Base-by-base conservation (phyloP, 805 yeast genomes). In the Candida broadrunensis region DNA sequence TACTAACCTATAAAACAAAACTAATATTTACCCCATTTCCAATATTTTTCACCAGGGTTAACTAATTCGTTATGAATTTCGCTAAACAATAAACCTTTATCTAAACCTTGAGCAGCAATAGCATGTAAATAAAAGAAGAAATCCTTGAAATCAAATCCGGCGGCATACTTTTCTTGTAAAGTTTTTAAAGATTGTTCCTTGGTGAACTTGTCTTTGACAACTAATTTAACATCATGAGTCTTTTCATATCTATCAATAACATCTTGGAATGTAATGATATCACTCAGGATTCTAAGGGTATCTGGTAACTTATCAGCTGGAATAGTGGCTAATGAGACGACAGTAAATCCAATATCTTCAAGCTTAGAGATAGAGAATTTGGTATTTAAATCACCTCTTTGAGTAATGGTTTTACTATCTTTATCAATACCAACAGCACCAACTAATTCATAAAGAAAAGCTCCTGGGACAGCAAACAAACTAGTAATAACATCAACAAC, bases 331-430 rank as follows among this genome's bases (percentile, higher is more conserved):
- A 75, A 42, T 8, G 69, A 52, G n/a, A 74, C 77, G 37, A 71
- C 54, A 7, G 60, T 43, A 24, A 67, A 61, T 17, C 77, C 80
- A 42, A 78, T 51, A 54, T 79, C 80, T 12, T 38, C 42, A 17
- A 61, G 41, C 24, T 45, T 62, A 2, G 74, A 50, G 29, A 71
- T 55, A 26, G 72, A 61, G 38, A 74, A 45, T 35, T 51, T 46
- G 13, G 54, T 39, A 32, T 60, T 54, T 21, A 69, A 70, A 36
- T 67, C 67, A 13, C 80, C 81, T 15, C 63, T 52, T 40, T 51
- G 51, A 19, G 61, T 60, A 32, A 67, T 65, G 5, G 60, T 54
- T 5, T 62, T 63, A 18, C 55, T 52, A 5, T 55, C 62, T 6
- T 56, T 38, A 43, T 74, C 64, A 38, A 62, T 54, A 5, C 75